A percentile compares a stretch with the other conserved stretches of the same genome.
phyloP scores from a whole-genome alignment of 108 stramenopile genomes.

The Nitzschia sp. region DNA sequence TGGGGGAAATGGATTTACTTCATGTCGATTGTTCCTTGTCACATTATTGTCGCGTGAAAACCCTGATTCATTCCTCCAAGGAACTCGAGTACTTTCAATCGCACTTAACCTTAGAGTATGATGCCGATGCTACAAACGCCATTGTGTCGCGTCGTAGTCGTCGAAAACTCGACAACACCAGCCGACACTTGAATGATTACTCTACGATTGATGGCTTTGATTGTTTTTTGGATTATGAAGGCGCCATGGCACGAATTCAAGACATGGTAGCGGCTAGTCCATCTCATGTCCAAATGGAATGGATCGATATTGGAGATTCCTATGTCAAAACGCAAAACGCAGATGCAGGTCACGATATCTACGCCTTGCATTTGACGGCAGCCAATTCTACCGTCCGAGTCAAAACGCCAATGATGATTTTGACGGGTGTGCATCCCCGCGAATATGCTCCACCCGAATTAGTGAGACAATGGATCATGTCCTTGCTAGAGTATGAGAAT shows the following conservation, averaged over 20 bases:
- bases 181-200: neutral
- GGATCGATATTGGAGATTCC: constrained; percentile 44
- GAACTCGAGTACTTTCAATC: neutral
- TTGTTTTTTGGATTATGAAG: constrained; percentile 23
- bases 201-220: neutral
- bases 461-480: constrained; percentile 33
- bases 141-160: neutral
- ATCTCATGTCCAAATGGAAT: neutral
- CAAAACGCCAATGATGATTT: constrained; percentile 18
- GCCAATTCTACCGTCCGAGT: neutral
- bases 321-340: constrained; percentile 20
- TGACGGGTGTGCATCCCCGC: constrained; percentile 48
- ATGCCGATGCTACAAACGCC: constrained; percentile 1
- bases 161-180: neutral
- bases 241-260: constrained; percentile 6
- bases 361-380: constrained; percentile 45
- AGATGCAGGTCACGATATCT: constrained; percentile 43
- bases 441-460: constrained; percentile 64
- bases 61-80: neutral
- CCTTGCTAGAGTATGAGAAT: constrained; percentile 43
- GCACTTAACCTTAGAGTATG: neutral
- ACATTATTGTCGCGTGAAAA: neutral
- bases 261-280: neutral
- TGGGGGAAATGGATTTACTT: neutral
- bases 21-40: neutral